Evolutionary conservation across 352 stramenopile species (phyloP).

Genomic region (Nothophytophthora sp.): DNA sequence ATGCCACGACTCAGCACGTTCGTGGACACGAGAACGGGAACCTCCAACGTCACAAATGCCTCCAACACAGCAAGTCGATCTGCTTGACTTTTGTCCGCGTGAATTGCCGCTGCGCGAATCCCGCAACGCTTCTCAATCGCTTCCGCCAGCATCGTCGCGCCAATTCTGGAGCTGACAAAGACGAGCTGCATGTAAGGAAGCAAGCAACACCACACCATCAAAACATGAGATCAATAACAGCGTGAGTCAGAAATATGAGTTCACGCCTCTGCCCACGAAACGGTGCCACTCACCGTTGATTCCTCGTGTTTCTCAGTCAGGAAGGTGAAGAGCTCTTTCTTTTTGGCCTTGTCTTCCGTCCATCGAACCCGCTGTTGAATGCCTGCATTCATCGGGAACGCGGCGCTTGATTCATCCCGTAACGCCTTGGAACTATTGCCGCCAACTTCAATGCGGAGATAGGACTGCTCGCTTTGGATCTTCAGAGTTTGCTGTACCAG

Average conservation of each 20-base stretch:
- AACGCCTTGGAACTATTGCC: slow-evolving; percentile 3
- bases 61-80: slow-evolving; percentile 59
- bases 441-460: slow-evolving; percentile 36
- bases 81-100: slow-evolving; percentile 62
- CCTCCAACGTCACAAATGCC: slow-evolving; percentile 51
- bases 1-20: slow-evolving; percentile 77
- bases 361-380: slow-evolving; percentile 46
- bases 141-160: slow-evolving; percentile 60
- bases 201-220: slow-evolving; percentile 1
- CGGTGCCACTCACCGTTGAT: slow-evolving; percentile 39
- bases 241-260: background rate
- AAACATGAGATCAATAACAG: slow-evolving; percentile 1
- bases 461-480: slow-evolving; percentile 10
- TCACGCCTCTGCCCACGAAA: background rate
- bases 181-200: slow-evolving; percentile 43
- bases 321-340: slow-evolving; percentile 49
- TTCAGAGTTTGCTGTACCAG: slow-evolving; percentile 38
- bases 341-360: slow-evolving; percentile 64
- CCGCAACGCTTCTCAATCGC: slow-evolving; percentile 47
- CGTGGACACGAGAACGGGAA: slow-evolving; percentile 61
- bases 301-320: slow-evolving; percentile 31
- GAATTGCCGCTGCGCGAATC: slow-evolving; percentile 41
- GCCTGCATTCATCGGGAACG: slow-evolving; percentile 26
- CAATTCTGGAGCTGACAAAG: slow-evolving; percentile 69
- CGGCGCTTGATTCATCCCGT: no score